Evolutionary conservation across 495 filamentous ascomycete species (phyloP).

Genomic region (Xylaria telfairii): DNA sequence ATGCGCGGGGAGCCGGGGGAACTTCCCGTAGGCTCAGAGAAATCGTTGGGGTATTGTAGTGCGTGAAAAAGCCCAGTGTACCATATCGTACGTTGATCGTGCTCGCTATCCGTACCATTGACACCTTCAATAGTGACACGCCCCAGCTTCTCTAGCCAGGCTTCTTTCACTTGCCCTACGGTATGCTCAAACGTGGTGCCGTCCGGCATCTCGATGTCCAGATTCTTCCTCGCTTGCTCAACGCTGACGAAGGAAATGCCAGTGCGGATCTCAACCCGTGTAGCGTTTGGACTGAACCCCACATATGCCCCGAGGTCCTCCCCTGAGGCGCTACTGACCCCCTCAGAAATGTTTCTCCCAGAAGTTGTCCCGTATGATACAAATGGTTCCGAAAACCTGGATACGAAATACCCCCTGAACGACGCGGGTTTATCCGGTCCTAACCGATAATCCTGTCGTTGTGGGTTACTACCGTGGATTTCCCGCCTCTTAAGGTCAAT

Average conservation of each 20-base stretch:
- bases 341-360: slow-evolving; percentile 30
- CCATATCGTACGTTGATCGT: slow-evolving; percentile 42
- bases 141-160: slow-evolving; percentile 41
- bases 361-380: slow-evolving; percentile 34
- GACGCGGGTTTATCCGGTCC: slow-evolving; percentile 36
- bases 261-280: slow-evolving; percentile 39
- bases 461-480: slow-evolving; percentile 39
- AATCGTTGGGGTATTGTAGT: slow-evolving; percentile 42
- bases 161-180: slow-evolving; percentile 33
- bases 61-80: slow-evolving; percentile 43
- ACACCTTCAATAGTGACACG: slow-evolving; percentile 39
- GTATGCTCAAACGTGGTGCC: slow-evolving; percentile 34
- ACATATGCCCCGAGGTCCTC: slow-evolving; percentile 39
- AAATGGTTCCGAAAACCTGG: slow-evolving; percentile 41
- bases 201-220: slow-evolving; percentile 41
- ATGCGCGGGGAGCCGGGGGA: slow-evolving; percentile 24
- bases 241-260: slow-evolving; percentile 43
- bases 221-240: slow-evolving; percentile 41
- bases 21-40: slow-evolving; percentile 36
- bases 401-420: slow-evolving; percentile 42
- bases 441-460: slow-evolving; percentile 40
- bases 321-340: slow-evolving; percentile 23
- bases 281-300: slow-evolving; percentile 27
- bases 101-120: slow-evolving; percentile 36
- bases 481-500: slow-evolving; percentile 36